Percentiles rank a stretch among this genome's conserved stretches.
phyloP scores from a whole-genome alignment of 345 rosid genomes.

The Durio zibethinus region DNA sequence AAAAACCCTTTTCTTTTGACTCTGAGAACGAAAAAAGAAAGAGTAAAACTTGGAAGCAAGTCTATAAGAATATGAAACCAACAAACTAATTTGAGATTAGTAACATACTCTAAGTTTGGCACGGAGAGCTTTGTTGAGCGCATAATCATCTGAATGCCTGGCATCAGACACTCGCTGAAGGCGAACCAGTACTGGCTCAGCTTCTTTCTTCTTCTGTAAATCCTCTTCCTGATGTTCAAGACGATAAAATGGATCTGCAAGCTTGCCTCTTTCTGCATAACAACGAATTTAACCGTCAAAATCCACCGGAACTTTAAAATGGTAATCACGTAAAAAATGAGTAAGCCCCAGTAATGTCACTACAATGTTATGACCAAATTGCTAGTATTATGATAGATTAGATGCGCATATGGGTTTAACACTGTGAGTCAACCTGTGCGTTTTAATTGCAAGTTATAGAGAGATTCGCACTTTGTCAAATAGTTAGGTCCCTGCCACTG shows the following conservation, averaged over 20 bases:
- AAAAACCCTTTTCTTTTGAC: conserved; percentile 75
- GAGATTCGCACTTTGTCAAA: neutral
- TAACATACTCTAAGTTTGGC: conserved; percentile 62
- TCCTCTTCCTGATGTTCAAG: conserved; percentile 94
- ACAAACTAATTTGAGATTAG: neutral
- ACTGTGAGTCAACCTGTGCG: too few species aligned
- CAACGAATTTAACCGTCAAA: conserved; percentile 14
- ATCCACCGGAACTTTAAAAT: neutral
- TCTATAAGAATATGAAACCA: neutral
- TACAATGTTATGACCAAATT: neutral
- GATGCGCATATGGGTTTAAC: too few species aligned
- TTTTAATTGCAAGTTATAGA: too few species aligned
- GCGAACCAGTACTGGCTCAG: conserved; percentile 79
- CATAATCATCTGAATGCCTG: conserved; percentile 81
- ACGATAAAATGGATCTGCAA: conserved; percentile 90
- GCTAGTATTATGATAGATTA: neutral
- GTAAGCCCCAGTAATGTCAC: neutral
- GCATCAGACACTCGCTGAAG: conserved; percentile 83
- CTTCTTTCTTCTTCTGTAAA: conserved; percentile 91
- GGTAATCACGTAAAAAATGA: neutral
- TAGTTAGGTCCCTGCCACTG: neutral
- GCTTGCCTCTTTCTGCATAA: conserved; percentile 78
- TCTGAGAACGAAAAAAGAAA: conserved; percentile 26
- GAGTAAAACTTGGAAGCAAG: conserved; percentile 8
- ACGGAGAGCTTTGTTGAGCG: conserved; percentile 75